Evolutionary conservation across 2,329 filamentous ascomycete genomes (phyloP).

Genomic region (Pyricularia sp.): DNA sequence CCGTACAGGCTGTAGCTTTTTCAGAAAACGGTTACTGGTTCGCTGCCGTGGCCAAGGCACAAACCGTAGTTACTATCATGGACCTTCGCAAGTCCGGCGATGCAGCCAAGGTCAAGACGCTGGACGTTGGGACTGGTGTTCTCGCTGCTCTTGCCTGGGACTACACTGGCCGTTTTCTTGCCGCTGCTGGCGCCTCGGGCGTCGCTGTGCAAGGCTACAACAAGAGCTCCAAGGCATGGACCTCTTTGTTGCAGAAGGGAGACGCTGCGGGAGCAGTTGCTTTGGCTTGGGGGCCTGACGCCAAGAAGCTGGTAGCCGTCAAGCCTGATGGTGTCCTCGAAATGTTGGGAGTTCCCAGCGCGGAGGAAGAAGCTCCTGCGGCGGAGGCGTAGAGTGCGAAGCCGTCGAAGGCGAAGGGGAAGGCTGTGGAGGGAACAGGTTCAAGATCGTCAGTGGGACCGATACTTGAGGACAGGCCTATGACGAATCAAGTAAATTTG

Average conservation of each 20-base stretch:
- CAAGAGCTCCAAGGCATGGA: constrained; percentile 83
- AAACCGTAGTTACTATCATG: constrained; percentile 75
- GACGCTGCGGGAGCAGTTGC: constrained; percentile 59
- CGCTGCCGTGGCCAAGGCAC: constrained; percentile 69
- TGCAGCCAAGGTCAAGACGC: constrained; percentile 68
- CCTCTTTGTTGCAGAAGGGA: constrained; percentile 66
- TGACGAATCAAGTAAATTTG: neutral
- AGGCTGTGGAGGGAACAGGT: neutral
- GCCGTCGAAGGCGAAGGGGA: neutral
- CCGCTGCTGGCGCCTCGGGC: constrained; percentile 69
- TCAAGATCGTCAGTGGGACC: neutral
- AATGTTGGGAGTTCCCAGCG: constrained; percentile 1
- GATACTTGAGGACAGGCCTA: neutral
- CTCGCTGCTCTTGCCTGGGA: constrained; percentile 81
- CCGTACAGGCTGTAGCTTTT: constrained; percentile 71
- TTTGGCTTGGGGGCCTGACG: constrained; percentile 69
- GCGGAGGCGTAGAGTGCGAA: neutral
- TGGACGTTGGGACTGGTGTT: constrained; percentile 72
- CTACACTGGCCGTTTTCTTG: constrained; percentile 88
- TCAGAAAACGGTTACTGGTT: constrained; percentile 98
- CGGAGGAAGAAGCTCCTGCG: neutral
- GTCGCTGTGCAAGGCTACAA: constrained; percentile 83
- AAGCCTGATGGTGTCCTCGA: constrained; percentile 62
- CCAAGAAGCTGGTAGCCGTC: constrained; percentile 64
- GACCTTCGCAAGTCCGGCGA: constrained; percentile 88